phyloP scores from a whole-genome alignment of 2,329 filamentous ascomycete genomes.

The Chrysoporthe puriensis region DNA sequence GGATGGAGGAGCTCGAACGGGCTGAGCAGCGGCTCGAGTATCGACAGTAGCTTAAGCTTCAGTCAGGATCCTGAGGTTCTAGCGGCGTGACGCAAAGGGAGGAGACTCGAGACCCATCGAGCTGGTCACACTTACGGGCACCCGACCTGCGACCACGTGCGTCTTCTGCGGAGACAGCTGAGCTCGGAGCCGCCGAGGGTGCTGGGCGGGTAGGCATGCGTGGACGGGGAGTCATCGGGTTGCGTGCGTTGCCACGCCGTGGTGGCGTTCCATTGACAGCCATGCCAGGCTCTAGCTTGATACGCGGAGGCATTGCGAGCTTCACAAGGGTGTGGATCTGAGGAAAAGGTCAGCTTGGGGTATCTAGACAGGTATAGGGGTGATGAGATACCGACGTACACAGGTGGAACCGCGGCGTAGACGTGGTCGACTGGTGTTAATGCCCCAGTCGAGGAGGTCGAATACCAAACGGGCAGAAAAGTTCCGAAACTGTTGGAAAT shows the following conservation, averaged over 20 bases:
- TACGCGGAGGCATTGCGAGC: conserved; percentile 13
- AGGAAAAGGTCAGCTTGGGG: background rate
- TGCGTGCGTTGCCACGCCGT: conserved; percentile 3
- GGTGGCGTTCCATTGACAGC: conserved; percentile 10
- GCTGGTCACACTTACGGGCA: conserved; percentile 32
- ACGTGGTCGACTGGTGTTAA: background rate
- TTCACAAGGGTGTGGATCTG: background rate
- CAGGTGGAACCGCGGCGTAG: background rate
- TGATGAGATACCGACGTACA: background rate
- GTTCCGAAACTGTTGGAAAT: background rate
- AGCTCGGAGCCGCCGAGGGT: conserved; percentile 21
- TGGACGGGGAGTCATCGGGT: conserved; percentile 7
- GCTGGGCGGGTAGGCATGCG: conserved; percentile 19
- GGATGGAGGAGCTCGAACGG: conserved; percentile 10
- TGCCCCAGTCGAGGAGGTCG: background rate
- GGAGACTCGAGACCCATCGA: background rate
- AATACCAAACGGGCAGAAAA: background rate
- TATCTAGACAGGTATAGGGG: background rate
- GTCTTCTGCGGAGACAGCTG: conserved; percentile 15
- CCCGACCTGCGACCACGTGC: conserved; percentile 30
- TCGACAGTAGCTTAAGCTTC: conserved; percentile 35
- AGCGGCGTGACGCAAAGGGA: background rate
- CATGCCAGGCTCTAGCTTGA: conserved; percentile 23
- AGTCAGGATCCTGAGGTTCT: conserved; percentile 2
- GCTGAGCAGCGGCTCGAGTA: conserved; percentile 29